Evolutionary conservation across 208 protist species (phyloP), one percentile per base, ranked within the genome.

Genomic region (Vickermania spadyakhi): DNA sequence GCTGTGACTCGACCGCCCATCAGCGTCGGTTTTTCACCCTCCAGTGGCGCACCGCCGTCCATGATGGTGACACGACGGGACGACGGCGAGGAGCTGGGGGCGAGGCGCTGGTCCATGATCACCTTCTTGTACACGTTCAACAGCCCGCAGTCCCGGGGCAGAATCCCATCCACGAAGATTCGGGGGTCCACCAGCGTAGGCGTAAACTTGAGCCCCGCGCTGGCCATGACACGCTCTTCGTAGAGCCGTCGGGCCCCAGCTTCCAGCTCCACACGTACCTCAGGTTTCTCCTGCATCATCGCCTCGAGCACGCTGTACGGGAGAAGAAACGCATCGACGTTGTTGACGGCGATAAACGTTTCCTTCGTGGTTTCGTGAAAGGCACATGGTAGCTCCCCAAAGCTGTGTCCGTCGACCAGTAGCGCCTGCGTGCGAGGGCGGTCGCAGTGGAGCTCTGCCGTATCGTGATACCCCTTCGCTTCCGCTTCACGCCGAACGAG

Each of bases 321-420:
- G 2, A 93, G 75, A 21, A 86, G 31, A 58, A 89, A 93, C 54
- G 79, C 68, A 63, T 93, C 85, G 18, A 87, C 77, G 73, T 93
- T 77, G 13, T 64, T 84, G 45, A 93, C 30, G 5, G 85, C 76
- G 52, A 72, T 78, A 67, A 76, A 83, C 13, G 55, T 64, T 56
- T 83, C 81, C 11, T 70, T 70, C 5, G 81, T 36, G 31, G 62
- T 62, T 56, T 93, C 85, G 23, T 67, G 58, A 53, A 87, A 93
- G 56, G 89, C 89, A 68, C 85, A 89, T 7, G 72, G 66, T 28
- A 70, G 73, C 60, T 93, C 85, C 29, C 85, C 85, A 65, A 84
- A 93, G 13, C 79, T 89, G 66, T 93, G 85, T 14, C 85, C 85
- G 31, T 93, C 85, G 22, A 87, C 65, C 1, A 89, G 68, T 30